Evolutionary conservation across 2,329 filamentous ascomycete species (phyloP).

Genomic region (Hymenoscyphus occultus): DNA sequence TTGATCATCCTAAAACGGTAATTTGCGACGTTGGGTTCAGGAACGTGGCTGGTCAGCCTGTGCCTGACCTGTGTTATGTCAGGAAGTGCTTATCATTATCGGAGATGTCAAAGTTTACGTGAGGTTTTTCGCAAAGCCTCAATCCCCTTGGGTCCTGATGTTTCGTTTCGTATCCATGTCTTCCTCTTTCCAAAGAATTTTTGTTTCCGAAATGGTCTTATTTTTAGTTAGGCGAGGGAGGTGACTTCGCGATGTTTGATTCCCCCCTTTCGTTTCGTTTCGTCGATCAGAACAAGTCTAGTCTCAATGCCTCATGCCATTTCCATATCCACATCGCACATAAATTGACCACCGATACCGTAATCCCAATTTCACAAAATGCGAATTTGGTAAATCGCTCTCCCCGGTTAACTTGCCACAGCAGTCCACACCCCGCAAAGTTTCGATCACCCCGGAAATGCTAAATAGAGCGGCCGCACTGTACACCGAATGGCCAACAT

Average conservation of each 20-base stretch:
- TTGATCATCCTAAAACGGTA: neutral
- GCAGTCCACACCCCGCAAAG: too few relatives aligned
- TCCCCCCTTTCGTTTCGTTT: neutral
- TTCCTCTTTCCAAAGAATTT: neutral
- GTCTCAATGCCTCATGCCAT: neutral
- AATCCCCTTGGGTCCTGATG: neutral
- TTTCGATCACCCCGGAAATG: too few relatives aligned
- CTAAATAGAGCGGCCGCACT: too few relatives aligned
- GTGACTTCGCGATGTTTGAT: neutral
- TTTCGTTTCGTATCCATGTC: neutral
- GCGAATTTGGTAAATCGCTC: neutral
- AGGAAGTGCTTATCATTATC: neutral
- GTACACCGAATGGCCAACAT: too few relatives aligned
- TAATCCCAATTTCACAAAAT: neutral
- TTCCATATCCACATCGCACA: neutral
- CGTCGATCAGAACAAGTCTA: neutral
- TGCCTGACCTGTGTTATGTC: neutral
- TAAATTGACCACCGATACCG: neutral
- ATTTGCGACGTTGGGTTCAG: neutral
- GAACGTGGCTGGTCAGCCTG: neutral
- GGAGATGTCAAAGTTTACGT: neutral
- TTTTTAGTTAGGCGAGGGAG: neutral
- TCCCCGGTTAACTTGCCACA: too few relatives aligned
- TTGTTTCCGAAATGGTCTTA: too few relatives aligned
- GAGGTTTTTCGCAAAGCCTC: neutral